Evolutionary conservation across 345 rosid species (phyloP).

Genomic region (Citrus trifoliata): DNA sequence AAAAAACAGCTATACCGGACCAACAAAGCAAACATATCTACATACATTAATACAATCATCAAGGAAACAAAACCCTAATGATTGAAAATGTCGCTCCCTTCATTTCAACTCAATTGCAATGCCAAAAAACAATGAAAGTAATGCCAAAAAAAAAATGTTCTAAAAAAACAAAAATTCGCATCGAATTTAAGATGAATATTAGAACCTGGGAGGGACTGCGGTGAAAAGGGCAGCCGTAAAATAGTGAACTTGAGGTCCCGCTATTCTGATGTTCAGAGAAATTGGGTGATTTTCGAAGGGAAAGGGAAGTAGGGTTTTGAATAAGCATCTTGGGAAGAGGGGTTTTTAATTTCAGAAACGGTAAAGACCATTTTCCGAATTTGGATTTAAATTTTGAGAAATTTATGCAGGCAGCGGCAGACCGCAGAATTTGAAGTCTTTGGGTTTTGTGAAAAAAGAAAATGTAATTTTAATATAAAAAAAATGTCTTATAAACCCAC

Average conservation of each 20-base stretch:
- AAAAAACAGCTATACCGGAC: no score
- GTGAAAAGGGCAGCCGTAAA: background rate
- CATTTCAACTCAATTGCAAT: background rate
- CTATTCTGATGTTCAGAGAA: background rate
- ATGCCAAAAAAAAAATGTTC: no score
- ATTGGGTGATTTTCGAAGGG: background rate
- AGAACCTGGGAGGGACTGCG: background rate
- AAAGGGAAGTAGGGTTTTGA: background rate
- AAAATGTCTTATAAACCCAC: no score
- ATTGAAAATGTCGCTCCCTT: background rate
- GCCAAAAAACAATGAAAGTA: background rate
- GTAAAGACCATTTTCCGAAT: background rate
- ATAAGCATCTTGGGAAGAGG: background rate
- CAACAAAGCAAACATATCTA: no score
- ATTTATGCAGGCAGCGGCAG: no score
- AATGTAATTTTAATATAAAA: no score
- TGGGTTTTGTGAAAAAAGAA: no score
- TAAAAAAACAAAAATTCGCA: background rate
- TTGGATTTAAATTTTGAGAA: background rate
- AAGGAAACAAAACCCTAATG: no score
- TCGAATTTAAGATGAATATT: background rate
- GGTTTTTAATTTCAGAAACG: background rate
- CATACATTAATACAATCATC: no score
- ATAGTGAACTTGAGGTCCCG: background rate
- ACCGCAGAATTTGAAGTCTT: no score